phyloP scores from a whole-genome alignment of 257 asterid species.

The Scutellaria minor region DNA sequence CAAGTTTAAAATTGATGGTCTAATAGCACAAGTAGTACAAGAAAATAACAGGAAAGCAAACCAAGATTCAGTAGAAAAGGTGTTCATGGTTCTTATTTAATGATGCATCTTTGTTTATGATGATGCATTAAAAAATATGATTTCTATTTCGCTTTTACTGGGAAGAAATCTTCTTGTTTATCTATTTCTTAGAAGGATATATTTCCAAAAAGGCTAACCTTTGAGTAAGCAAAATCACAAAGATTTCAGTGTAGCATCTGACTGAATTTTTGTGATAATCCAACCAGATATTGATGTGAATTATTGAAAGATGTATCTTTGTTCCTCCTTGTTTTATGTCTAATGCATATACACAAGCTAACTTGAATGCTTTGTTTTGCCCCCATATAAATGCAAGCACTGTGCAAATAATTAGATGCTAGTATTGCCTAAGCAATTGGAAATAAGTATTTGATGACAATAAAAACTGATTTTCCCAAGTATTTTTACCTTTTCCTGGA shows the following conservation, averaged over 20 bases:
- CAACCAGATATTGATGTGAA: not conserved
- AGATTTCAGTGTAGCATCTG: not conserved
- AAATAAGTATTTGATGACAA: not conserved
- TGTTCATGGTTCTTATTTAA: constrained; percentile 1
- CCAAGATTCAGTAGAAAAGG: constrained; percentile 9
- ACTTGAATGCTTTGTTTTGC: not conserved
- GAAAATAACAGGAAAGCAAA: not conserved
- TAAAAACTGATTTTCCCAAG: constrained; percentile 2
- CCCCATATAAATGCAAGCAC: not conserved
- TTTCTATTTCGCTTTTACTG: not conserved
- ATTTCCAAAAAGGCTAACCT: constrained; percentile 1
- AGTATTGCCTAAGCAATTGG: constrained; percentile 11
- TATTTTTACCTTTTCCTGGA: not conserved
- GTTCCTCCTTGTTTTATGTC: not conserved
- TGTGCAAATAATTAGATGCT: constrained; percentile 13
- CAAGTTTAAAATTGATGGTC: constrained; percentile 19
- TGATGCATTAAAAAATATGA: not conserved
- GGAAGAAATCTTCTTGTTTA: not conserved
- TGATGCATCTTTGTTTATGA: not conserved
- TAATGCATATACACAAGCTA: not conserved
- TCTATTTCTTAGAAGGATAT: constrained; percentile 2
- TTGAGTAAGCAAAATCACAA: not conserved
- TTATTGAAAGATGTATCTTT: not conserved
- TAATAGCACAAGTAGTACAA: not conserved
- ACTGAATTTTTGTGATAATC: constrained; percentile 3